Evolutionary conservation across 768 basidiomycete genomes (phyloP).

Genomic region (Artomyces pyxidatus): DNA sequence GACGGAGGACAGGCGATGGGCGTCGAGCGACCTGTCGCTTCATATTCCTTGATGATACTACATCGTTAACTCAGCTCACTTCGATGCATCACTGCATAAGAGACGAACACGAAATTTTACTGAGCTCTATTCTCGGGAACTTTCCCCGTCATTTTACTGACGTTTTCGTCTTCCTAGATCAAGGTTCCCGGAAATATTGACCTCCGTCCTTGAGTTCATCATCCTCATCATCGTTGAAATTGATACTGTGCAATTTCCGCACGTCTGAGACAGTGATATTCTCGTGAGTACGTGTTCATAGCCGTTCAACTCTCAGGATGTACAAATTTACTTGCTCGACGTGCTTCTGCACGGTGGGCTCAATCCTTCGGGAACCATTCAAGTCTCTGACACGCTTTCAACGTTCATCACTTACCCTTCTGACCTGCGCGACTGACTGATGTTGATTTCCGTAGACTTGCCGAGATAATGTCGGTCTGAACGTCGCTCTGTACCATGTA

Average conservation of each 20-base stretch:
- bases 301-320: conserved; percentile 36
- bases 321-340: conserved; percentile 42
- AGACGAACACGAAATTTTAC: conserved; percentile 41
- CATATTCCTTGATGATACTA: conserved; percentile 24
- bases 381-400: conserved; percentile 57
- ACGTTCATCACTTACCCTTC: not conserved
- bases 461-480: not conserved
- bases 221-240: no score
- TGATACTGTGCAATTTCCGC: no score
- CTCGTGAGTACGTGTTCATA: conserved; percentile 22
- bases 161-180: conserved; percentile 2
- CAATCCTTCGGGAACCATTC: conserved; percentile 70
- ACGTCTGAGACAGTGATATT: not conserved
- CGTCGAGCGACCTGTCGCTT: no score
- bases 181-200: not conserved
- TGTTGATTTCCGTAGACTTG: not conserved
- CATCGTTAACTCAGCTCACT: conserved; percentile 57
- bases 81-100: conserved; percentile 44
- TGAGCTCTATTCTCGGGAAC: conserved; percentile 22
- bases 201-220: not conserved
- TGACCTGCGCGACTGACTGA: not conserved
- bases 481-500: not conserved
- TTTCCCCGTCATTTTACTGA: not conserved
- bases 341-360: conserved; percentile 51
- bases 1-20: no score